Conservation (phyloP, 1,284 basidiomycete genomes). For the Coniferiporia weirii region DNA sequence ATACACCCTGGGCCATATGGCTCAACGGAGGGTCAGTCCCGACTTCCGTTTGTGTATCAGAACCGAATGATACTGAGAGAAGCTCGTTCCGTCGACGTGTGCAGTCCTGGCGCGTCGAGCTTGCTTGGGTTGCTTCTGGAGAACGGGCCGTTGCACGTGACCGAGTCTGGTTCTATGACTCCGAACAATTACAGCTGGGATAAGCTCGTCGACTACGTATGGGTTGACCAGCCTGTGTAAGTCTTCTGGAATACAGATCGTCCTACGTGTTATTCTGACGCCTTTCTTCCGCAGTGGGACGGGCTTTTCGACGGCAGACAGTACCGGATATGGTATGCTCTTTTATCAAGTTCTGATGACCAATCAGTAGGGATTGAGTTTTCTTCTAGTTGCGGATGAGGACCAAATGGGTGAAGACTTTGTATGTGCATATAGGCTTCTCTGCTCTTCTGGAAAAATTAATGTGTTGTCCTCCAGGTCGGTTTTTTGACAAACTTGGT, state of each 20-base stretch:
- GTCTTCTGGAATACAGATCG: constrained; percentile 19
- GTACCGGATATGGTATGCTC: constrained; percentile 46
- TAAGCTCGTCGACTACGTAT: constrained; percentile 58
- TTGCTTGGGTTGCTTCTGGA: constrained; percentile 60
- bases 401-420: constrained; percentile 68
- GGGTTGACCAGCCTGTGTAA: constrained; percentile 72
- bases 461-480: constrained; percentile 35
- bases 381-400: constrained; percentile 48
- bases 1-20: constrained; percentile 72
- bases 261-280: not conserved
- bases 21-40: constrained; percentile 59
- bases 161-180: constrained; percentile 41
- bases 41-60: not conserved
- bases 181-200: constrained; percentile 55
- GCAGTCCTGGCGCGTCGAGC: constrained; percentile 65
- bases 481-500: constrained; percentile 63
- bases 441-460: not conserved
- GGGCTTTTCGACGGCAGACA: constrained; percentile 62
- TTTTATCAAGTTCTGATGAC: not conserved
- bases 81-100: not conserved
- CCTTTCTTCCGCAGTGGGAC: constrained; percentile 37
- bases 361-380: not conserved
- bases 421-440: constrained; percentile 33
- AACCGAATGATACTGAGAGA: no score
- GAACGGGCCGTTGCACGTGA: constrained; percentile 64